Conservation (phyloP, 192 early-diverging fungal genomes). For the Backusella morwellensis region DNA sequence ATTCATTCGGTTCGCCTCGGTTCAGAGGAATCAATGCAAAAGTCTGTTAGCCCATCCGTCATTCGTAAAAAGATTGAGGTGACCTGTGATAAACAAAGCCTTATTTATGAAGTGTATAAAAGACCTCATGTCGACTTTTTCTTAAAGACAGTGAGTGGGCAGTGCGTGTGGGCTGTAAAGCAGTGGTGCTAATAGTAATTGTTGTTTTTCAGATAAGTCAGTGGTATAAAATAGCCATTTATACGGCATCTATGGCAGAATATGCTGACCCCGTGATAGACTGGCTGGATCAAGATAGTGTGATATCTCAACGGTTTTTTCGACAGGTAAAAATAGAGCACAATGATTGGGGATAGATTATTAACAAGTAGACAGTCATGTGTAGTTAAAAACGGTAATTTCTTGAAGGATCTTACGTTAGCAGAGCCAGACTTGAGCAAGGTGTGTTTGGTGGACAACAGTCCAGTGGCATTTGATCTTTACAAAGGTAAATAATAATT, state of each 20-base stretch:
- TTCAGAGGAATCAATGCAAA: slow-evolving; percentile 52
- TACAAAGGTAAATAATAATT: slow-evolving; percentile 58
- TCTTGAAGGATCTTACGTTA: slow-evolving; percentile 68
- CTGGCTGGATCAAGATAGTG: slow-evolving; percentile 71
- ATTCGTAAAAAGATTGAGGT: slow-evolving; percentile 85
- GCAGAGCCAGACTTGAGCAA: slow-evolving; percentile 73
- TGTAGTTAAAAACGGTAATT: slow-evolving; percentile 62
- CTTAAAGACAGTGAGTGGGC: slow-evolving; percentile 66
- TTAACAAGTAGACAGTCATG: slow-evolving; percentile 56
- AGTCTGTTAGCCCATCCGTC: slow-evolving; percentile 25
- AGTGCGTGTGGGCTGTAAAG: no score
- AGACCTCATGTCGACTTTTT: slow-evolving; percentile 84
- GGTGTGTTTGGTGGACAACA: slow-evolving; percentile 85
- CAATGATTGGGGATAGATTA: neutral
- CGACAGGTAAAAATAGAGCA: slow-evolving; percentile 55
- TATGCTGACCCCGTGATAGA: slow-evolving; percentile 96
- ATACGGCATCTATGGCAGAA: slow-evolving; percentile 89
- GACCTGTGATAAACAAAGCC: slow-evolving; percentile 73
- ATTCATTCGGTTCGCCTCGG: slow-evolving; percentile 66
- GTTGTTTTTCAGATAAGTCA: slow-evolving; percentile 60
- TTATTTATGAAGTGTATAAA: slow-evolving; percentile 90
- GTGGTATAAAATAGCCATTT: slow-evolving; percentile 91
- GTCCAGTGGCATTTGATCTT: slow-evolving; percentile 68
- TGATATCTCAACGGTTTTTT: slow-evolving; percentile 78
- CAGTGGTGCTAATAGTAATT: neutral